phyloP scores from a whole-genome alignment of 768 basidiomycete species.

The Lactarius vividus region DNA sequence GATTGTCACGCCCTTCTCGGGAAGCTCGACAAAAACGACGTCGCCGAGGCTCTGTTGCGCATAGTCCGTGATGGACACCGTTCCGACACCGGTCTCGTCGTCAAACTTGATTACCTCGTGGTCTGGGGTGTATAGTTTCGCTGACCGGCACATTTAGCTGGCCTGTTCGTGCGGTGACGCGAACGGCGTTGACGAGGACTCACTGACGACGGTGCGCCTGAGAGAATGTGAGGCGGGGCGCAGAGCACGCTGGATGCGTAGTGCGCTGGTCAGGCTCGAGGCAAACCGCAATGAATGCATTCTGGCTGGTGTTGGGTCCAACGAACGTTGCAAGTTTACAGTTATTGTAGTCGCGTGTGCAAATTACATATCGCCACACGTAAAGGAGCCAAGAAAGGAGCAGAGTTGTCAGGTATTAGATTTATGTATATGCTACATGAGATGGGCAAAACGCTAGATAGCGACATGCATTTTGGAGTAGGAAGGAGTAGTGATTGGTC shows the following conservation, averaged over 20 bases:
- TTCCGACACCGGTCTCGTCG: slow-evolving; percentile 70
- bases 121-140: slow-evolving; percentile 77
- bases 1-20: slow-evolving; percentile 58
- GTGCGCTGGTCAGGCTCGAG: slow-evolving; percentile 30
- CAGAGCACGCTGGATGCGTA: slow-evolving; percentile 32
- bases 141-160: slow-evolving; percentile 36
- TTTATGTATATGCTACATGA: slow-evolving; percentile 17
- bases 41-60: slow-evolving; percentile 92
- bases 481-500: slow-evolving; percentile 18
- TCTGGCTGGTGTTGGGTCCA: background rate
- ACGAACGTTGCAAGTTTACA: background rate
- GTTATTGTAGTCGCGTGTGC: slow-evolving; percentile 7
- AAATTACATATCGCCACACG: background rate
- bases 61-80: slow-evolving; percentile 84
- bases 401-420: slow-evolving; percentile 11
- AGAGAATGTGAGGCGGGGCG: slow-evolving; percentile 33
- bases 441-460: slow-evolving; percentile 1
- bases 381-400: background rate
- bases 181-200: slow-evolving; percentile 33
- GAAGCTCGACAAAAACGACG: slow-evolving; percentile 95
- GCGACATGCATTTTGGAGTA: slow-evolving; percentile 5
- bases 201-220: slow-evolving; percentile 59
- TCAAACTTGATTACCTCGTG: slow-evolving; percentile 88
- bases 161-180: background rate
- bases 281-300: slow-evolving; percentile 34